These are phyloP conservation scores for Capsella bursapastoris DNA, from an alignment of 345 rosid genomes.

Conservation along the genomic window DNA sequence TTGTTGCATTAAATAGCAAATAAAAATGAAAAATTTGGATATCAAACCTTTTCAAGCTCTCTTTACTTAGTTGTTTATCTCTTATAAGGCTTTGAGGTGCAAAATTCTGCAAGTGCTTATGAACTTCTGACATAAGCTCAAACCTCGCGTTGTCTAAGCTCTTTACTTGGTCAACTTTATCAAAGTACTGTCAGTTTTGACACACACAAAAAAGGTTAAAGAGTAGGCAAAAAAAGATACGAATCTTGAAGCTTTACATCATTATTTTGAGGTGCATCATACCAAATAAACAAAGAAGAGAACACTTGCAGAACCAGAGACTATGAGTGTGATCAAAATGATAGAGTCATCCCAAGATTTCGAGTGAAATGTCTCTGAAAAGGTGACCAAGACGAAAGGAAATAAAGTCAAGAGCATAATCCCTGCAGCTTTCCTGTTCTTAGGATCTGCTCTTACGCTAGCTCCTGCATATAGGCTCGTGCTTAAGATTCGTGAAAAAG, in stretches of 20 bases:
- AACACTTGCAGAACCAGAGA: conserved; percentile 40
- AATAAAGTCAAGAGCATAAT: conserved; percentile 40
- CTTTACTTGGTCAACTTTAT: conserved; percentile 30
- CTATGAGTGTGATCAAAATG: conserved; percentile 34
- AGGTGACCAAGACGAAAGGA: conserved; percentile 39
- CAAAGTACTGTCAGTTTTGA: conserved; percentile 31
- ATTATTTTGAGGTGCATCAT: neutral
- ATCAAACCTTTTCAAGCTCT: conserved; percentile 30
- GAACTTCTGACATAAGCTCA: conserved; percentile 46
- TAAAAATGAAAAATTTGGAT: too few relatives aligned
- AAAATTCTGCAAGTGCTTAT: conserved; percentile 33
- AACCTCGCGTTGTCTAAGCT: conserved; percentile 40
- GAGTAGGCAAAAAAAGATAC: neutral
- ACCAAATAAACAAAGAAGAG: conserved; percentile 43
- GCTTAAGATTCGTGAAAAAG: neutral
- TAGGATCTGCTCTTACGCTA: conserved; percentile 40
- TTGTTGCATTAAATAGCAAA: too few relatives aligned
- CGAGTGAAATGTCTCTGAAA: conserved; percentile 34
- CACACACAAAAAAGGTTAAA: neutral
- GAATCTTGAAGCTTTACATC: neutral
- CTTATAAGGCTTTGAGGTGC: conserved; percentile 35
- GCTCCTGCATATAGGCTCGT: conserved; percentile 11
- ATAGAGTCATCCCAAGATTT: conserved; percentile 23
- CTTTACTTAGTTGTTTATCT: conserved; percentile 40
- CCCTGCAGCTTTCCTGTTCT: conserved; percentile 42